These are phyloP conservation scores for Coemansia aciculifera DNA, from an alignment of 192 early-diverging fungal species.

Conservation along the genomic window DNA sequence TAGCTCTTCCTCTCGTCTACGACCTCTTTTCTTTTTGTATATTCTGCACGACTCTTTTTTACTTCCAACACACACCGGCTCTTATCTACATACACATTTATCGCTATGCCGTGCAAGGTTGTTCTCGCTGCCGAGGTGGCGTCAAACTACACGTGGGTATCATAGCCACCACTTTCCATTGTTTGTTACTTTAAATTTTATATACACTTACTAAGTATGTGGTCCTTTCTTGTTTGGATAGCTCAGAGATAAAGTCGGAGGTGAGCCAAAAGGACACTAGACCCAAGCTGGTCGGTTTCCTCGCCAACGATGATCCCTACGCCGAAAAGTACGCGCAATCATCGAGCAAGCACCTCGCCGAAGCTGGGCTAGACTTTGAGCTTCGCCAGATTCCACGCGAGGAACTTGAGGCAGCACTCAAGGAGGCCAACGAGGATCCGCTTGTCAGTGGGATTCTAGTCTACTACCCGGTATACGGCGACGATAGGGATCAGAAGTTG, in stretches of 20 bases:
- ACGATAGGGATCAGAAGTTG: conserved; percentile 90
- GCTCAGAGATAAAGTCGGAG: conserved; percentile 52
- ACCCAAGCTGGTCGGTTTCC: conserved; percentile 87
- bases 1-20: neutral
- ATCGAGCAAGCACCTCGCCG: conserved; percentile 90
- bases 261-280: conserved; percentile 63
- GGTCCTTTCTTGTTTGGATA: conserved; percentile 4
- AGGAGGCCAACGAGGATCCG: conserved; percentile 85
- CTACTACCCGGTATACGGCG: conserved; percentile 97
- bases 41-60: conserved; percentile 6
- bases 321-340: conserved; percentile 93
- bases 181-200: neutral
- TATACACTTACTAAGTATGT: neutral
- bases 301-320: conserved; percentile 94
- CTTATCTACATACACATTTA: neutral
- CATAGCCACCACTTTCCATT: neutral
- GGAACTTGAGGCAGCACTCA: conserved; percentile 80
- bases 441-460: conserved; percentile 94
- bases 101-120: conserved; percentile 57
- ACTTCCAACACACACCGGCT: neutral
- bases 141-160: conserved; percentile 54
- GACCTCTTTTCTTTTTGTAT: conserved; percentile 9
- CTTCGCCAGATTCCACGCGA: conserved; percentile 79
- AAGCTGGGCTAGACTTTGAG: conserved; percentile 90
- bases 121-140: conserved; percentile 57